Conservation (phyloP, 768 basidiomycete genomes). For the Auricularia cornea region DNA sequence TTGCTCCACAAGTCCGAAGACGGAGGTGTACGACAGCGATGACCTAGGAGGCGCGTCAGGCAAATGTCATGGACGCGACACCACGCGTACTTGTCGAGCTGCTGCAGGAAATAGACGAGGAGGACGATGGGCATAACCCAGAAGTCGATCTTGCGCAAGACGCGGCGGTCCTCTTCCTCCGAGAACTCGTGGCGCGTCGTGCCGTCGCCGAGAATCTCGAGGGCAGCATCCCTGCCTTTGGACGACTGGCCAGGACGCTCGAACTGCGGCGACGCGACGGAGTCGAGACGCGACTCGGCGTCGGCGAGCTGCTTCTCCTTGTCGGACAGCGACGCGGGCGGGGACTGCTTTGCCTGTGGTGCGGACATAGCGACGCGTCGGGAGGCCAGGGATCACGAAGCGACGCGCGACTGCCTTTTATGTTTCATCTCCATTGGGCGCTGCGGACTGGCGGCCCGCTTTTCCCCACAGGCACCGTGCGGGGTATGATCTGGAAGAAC, state of each 20-base stretch:
- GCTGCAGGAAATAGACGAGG: slow-evolving; percentile 33
- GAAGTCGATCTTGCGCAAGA: slow-evolving; percentile 29
- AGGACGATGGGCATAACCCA: slow-evolving; percentile 27
- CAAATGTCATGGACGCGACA: not conserved
- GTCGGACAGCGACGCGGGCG: not conserved
- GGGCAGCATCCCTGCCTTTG: slow-evolving; percentile 22
- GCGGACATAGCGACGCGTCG: not conserved
- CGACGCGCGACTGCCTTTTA: not conserved
- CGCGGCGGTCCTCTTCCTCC: slow-evolving; percentile 23
- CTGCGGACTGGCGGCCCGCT: too few species aligned
- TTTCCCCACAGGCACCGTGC: too few species aligned
- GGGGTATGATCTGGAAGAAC: too few species aligned
- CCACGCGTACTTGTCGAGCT: slow-evolving; percentile 32
- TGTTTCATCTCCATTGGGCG: too few species aligned
- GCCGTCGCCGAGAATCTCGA: slow-evolving; percentile 22
- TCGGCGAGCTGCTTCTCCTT: not conserved
- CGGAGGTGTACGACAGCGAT: slow-evolving; percentile 40
- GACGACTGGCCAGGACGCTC: not conserved
- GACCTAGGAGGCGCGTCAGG: slow-evolving; percentile 19
- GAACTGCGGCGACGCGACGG: not conserved
- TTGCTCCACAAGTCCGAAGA: slow-evolving; percentile 33
- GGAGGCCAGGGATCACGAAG: too few species aligned
- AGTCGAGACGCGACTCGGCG: not conserved
- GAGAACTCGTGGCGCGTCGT: slow-evolving; percentile 20
- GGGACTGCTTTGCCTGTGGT: not conserved